Base-by-base conservation (phyloP, 1,139 yeast species). In the Suhomyces atakaporum region DNA sequence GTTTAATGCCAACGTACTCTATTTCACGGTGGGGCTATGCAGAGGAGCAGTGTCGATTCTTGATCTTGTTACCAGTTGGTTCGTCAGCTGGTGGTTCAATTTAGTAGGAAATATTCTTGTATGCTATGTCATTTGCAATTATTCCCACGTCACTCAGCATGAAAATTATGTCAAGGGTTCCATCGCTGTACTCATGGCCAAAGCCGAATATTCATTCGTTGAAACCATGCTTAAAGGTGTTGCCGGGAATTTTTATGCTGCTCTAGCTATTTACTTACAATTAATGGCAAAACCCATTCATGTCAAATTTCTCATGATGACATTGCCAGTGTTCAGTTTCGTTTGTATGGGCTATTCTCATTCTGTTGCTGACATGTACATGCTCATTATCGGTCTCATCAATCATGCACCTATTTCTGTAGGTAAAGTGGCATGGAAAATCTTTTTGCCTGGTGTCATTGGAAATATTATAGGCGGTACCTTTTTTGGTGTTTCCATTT, bases 221-320 rank as follows among this genome's bases (percentile, higher is more conserved):
- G 69, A 83, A 48, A 81, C 82, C 1, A 66, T 84, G 33, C 43
- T 84, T 12, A 81, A 77, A 50, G 87, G 78, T 1, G 72, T 82
- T 24, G 88, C 84, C 0, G 90, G 92, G 22, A 86, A 86, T 54
- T 84, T 84, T 52, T 82, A 70, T 51, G 94, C 85, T 16, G 77
- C 82, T 35, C 60, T 85, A 31, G 94, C 89, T 0, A 79, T 84
- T 7, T 85, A 84, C 57, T 60, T 85, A 36, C 94, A 85, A 53
- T 62, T 86, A 24, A 75, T 84, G 80, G 84, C 84, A 7, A 84
- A 82, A 50, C 94, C 95, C 0, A 51, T 81, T n/a, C 94, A 85
- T 53, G 94, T 86, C 26, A 84, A 84, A 50, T 69, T 82, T 30
- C 29, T 83, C n/a, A 60, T 82, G 65, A 73, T 85, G 64, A 49